Conservation (phyloP, 164 flowering plant genomes). For the Platanus orientalis region DNA sequence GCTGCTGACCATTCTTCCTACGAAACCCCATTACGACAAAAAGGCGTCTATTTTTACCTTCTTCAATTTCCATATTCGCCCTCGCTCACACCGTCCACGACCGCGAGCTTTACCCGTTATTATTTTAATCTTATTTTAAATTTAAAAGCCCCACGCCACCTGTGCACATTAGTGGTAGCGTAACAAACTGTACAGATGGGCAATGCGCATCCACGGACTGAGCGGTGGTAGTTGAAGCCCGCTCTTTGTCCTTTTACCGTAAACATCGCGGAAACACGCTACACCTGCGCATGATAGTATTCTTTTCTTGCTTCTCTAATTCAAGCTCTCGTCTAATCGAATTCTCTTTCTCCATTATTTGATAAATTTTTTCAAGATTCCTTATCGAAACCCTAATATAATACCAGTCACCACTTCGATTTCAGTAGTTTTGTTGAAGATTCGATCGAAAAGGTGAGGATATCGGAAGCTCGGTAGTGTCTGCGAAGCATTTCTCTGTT, state of each 20-base stretch:
- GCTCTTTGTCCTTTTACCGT: neutral
- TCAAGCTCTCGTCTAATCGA: neutral
- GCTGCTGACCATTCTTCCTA: neutral
- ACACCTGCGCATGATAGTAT: neutral
- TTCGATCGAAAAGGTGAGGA: neutral
- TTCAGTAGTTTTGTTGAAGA: neutral
- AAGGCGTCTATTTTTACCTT: too few relatives aligned
- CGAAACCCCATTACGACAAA: too few relatives aligned
- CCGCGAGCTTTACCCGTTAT: neutral
- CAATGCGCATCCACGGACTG: neutral
- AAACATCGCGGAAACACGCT: neutral
- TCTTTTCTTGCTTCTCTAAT: neutral
- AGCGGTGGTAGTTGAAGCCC: neutral
- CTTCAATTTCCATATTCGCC: neutral
- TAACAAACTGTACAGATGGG: too few relatives aligned
- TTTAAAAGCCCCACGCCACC: neutral
- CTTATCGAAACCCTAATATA: too few relatives aligned
- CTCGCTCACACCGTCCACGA: neutral
- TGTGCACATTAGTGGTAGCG: too few relatives aligned
- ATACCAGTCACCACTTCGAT: neutral
- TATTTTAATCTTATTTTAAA: too few relatives aligned
- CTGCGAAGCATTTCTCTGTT: neutral
- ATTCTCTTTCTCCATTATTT: neutral
- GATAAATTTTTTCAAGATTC: neutral
- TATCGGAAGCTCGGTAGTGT: neutral